phyloP scores from a whole-genome alignment of 345 rosid species.

The Lumnitzera littorea region DNA sequence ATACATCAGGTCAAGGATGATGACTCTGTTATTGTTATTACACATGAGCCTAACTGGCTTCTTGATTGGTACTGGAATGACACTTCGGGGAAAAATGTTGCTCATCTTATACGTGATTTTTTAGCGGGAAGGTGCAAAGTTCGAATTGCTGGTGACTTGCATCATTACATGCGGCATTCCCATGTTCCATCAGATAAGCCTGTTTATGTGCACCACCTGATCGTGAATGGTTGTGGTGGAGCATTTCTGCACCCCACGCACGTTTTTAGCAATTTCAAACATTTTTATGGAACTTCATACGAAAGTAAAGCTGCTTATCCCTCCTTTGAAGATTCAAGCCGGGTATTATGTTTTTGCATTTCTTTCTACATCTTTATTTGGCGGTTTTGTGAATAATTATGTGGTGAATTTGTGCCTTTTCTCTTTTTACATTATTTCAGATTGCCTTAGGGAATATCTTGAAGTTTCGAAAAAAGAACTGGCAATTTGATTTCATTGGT shows the following conservation, averaged over 20 bases:
- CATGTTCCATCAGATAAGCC: slow-evolving; percentile 67
- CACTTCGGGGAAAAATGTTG: slow-evolving; percentile 74
- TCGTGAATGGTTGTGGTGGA: slow-evolving; percentile 98
- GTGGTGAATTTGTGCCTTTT: slow-evolving; percentile 8
- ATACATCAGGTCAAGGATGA: slow-evolving; percentile 51
- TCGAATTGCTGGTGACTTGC: slow-evolving; percentile 94
- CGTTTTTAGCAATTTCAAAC: slow-evolving; percentile 70
- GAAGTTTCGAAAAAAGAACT: slow-evolving; percentile 97
- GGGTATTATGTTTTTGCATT: slow-evolving; percentile 34
- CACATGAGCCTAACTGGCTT: slow-evolving; percentile 98
- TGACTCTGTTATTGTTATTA: slow-evolving; percentile 78
- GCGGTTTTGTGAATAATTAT: slow-evolving; percentile 1
- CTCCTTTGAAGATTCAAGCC: slow-evolving; percentile 92
- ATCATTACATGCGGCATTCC: slow-evolving; percentile 97
- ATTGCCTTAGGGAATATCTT: slow-evolving; percentile 97
- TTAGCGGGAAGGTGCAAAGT: slow-evolving; percentile 91
- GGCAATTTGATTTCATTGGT: slow-evolving; percentile 98
- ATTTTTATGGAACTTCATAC: slow-evolving; percentile 50
- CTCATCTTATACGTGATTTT: slow-evolving; percentile 68
- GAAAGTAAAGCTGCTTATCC: slow-evolving; percentile 90
- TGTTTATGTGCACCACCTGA: slow-evolving; percentile 71
- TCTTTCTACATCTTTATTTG: slow-evolving; percentile 5
- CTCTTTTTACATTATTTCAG: slow-evolving; percentile 31
- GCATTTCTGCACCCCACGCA: slow-evolving; percentile 99
- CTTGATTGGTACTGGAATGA: slow-evolving; percentile 91